These are phyloP conservation scores for Diaporthe citri DNA, from an alignment of 2,329 filamentous ascomycete species.

Conservation along the genomic window DNA sequence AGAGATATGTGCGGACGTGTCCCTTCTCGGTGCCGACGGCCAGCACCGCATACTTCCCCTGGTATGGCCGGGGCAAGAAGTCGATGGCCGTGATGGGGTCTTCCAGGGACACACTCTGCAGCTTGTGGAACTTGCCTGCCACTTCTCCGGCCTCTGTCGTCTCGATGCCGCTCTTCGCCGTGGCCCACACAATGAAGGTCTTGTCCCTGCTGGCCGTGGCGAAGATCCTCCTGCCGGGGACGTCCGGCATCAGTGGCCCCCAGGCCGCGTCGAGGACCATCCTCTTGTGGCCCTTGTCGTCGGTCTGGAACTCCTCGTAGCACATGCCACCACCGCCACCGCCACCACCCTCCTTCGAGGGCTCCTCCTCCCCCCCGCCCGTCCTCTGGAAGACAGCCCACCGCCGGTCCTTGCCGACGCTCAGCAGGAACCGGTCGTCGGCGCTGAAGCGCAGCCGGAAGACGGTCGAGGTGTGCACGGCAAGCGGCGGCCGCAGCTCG, in stretches of 20 bases:
- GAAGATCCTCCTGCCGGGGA: slow-evolving; percentile 67
- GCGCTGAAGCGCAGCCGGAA: slow-evolving; percentile 84
- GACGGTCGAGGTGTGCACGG: slow-evolving; percentile 88
- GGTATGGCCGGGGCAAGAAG: slow-evolving; percentile 61
- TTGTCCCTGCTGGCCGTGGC: slow-evolving; percentile 94
- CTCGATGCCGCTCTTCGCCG: slow-evolving; percentile 51
- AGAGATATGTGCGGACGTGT: slow-evolving; percentile 56
- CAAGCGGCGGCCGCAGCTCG: slow-evolving; percentile 84
- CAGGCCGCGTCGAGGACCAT: slow-evolving; percentile 95
- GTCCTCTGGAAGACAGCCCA: slow-evolving; percentile 84
- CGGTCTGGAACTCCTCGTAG: slow-evolving; percentile 73
- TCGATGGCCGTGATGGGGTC: slow-evolving; percentile 79
- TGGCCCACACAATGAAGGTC: slow-evolving; percentile 78
- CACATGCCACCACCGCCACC: slow-evolving; percentile 45
- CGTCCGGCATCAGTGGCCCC: slow-evolving; percentile 66
- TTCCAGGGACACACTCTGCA: slow-evolving; percentile 46
- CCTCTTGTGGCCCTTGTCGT: slow-evolving; percentile 87
- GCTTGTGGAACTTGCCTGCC: not conserved
- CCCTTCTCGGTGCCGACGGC: slow-evolving; percentile 71
- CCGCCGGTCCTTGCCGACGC: slow-evolving; percentile 90
- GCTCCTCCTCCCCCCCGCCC: slow-evolving; percentile 42
- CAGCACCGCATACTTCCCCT: slow-evolving; percentile 55
- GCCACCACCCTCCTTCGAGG: not conserved
- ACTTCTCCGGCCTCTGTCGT: slow-evolving; percentile 53
- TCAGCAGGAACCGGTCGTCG: slow-evolving; percentile 82